These are phyloP conservation scores for Lactifluus subvellereus DNA, from an alignment of 768 basidiomycete species.

Conservation along the genomic window DNA sequence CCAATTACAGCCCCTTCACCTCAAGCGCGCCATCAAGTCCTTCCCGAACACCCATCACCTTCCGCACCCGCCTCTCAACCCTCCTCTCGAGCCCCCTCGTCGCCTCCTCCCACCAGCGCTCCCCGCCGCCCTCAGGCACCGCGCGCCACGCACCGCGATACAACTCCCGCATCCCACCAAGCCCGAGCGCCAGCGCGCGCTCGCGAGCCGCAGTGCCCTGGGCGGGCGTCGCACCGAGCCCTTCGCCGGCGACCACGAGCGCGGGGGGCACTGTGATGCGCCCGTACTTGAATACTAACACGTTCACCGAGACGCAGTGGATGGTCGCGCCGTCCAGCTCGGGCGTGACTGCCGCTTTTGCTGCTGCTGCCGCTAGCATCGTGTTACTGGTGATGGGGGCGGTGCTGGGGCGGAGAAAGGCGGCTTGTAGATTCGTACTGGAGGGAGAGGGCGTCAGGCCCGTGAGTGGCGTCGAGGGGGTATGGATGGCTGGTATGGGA, in stretches of 20 bases:
- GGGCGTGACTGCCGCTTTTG: conserved; percentile 24
- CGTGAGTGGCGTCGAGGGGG: conserved; percentile 5
- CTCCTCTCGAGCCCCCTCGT: conserved; percentile 38
- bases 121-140: conserved; percentile 39
- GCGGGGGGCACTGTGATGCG: conserved; percentile 70
- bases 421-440: background rate
- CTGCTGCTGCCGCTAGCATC: background rate
- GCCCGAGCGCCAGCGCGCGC: conserved; percentile 31
- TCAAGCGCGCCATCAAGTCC: conserved; percentile 31
- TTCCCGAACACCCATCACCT: conserved; percentile 29
- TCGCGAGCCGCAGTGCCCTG: conserved; percentile 13
- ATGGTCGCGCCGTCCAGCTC: conserved; percentile 53
- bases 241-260: conserved; percentile 54
- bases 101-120: conserved; percentile 67
- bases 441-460: conserved; percentile 11
- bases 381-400: background rate
- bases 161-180: conserved; percentile 41
- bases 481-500: conserved; percentile 12
- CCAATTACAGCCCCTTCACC: background rate
- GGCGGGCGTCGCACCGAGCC: conserved; percentile 38
- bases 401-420: background rate
- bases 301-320: conserved; percentile 60
- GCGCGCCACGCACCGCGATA: conserved; percentile 57
- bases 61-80: conserved; percentile 25
- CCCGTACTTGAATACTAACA: conserved; percentile 62